Percentiles rank a stretch among this genome's conserved stretches.
phyloP scores from a whole-genome alignment of 768 basidiomycete species.

The Mycena floridula region DNA sequence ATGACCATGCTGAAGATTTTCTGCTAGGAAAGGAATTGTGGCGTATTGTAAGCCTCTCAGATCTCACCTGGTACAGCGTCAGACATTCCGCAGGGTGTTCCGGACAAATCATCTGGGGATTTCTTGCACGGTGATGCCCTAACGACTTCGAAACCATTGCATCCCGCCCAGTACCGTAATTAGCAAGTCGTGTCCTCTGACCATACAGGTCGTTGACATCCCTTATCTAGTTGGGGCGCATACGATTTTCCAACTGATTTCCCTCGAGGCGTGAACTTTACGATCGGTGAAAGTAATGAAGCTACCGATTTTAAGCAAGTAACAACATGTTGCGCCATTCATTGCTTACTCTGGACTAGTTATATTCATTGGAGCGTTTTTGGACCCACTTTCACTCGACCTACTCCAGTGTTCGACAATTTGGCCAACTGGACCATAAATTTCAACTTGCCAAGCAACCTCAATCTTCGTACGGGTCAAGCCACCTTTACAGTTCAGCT shows the following conservation, averaged over 20 bases:
- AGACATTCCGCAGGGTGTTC: slow-evolving; percentile 7
- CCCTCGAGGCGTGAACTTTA: slow-evolving; percentile 22
- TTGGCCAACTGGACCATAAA: slow-evolving; percentile 19
- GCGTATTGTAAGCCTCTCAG: slow-evolving; percentile 10
- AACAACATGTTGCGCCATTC: background rate
- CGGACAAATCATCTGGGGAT: slow-evolving; percentile 19
- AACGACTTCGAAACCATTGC: slow-evolving; percentile 13
- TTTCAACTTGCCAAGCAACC: slow-evolving; percentile 12
- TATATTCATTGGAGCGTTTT: slow-evolving; percentile 22
- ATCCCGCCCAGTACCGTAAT: slow-evolving; percentile 12
- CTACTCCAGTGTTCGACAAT: slow-evolving; percentile 6
- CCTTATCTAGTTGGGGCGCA: slow-evolving; percentile 18
- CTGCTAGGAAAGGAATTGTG: slow-evolving; percentile 14
- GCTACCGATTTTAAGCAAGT: slow-evolving; percentile 13
- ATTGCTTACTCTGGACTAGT: background rate
- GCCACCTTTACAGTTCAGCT: slow-evolving; percentile 22
- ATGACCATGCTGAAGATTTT: background rate
- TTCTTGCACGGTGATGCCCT: slow-evolving; percentile 17
- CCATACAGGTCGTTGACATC: background rate
- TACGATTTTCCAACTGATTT: slow-evolving; percentile 23
- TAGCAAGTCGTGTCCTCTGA: background rate
- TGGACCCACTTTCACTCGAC: slow-evolving; percentile 17
- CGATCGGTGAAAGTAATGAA: slow-evolving; percentile 16
- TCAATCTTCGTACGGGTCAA: slow-evolving; percentile 4
- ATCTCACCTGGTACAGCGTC: background rate